These are phyloP conservation scores for Petunia secreta DNA, from an alignment of 257 asterid species.

Conservation along the genomic window DNA sequence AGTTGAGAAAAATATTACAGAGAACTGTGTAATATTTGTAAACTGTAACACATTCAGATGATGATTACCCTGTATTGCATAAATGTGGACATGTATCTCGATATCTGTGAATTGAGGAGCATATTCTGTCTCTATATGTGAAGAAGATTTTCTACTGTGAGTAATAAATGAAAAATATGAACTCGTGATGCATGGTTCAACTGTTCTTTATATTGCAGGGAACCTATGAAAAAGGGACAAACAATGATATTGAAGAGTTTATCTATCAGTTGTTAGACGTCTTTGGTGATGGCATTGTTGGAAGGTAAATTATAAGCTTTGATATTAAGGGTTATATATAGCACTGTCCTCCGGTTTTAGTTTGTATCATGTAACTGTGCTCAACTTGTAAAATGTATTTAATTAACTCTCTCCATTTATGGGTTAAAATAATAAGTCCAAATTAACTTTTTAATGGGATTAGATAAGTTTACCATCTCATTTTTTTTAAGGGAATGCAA, in stretches of 20 bases:
- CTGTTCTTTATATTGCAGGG: conserved; percentile 52
- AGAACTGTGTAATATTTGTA: not conserved
- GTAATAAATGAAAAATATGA: not conserved
- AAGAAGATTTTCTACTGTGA: not conserved
- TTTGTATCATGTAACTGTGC: not conserved
- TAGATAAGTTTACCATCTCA: not conserved
- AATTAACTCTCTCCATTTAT: not conserved
- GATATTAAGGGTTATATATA: conserved; percentile 9
- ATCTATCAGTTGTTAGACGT: conserved; percentile 79
- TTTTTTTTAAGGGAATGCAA: too few relatives aligned
- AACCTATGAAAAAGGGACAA: conserved; percentile 90
- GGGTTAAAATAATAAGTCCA: conserved; percentile 8
- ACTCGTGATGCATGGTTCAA: conserved; percentile 18
- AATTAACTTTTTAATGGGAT: not conserved
- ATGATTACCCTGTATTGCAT: conserved; percentile 9
- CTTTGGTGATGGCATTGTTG: conserved; percentile 64
- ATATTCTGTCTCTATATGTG: not conserved
- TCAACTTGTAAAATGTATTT: not conserved
- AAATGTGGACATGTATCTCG: not conserved
- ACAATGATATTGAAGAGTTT: conserved; percentile 85
- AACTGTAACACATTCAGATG: conserved; percentile 5
- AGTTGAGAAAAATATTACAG: not conserved
- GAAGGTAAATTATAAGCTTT: conserved; percentile 53
- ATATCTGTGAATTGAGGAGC: not conserved
- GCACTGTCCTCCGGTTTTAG: not conserved